These are phyloP conservation scores for Coemansia sp. DNA, from an alignment of 192 early-diverging fungal species.

Conservation along the genomic window DNA sequence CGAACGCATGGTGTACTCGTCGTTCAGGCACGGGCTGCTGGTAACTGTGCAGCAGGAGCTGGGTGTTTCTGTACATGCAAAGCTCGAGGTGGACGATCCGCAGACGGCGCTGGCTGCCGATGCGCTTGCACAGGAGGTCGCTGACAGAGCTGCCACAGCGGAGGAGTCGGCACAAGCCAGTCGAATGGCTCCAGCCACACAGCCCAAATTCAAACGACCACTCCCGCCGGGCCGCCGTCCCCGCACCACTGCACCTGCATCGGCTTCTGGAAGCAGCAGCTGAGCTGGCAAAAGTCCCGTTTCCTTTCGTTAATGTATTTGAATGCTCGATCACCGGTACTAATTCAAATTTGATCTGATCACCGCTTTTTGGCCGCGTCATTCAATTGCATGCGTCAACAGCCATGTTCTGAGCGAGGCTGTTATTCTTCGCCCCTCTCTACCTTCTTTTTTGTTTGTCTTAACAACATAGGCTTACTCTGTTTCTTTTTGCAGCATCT, in stretches of 20 bases:
- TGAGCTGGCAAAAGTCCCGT: too few relatives aligned
- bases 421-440: too few relatives aligned
- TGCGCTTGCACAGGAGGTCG: conserved; percentile 59
- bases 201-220: conserved; percentile 45
- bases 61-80: conserved; percentile 61
- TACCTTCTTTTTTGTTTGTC: not conserved
- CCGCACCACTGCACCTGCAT: conserved; percentile 12
- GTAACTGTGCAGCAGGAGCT: conserved; percentile 54
- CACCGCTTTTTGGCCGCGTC: conserved; percentile 1
- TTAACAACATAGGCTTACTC: too few relatives aligned
- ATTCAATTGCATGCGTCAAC: conserved; percentile 3
- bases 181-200: conserved; percentile 10
- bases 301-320: too few relatives aligned
- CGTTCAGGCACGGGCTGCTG: conserved; percentile 66
- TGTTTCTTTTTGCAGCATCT: too few relatives aligned
- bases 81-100: conserved; percentile 66
- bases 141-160: not conserved
- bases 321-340: too few relatives aligned
- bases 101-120: conserved; percentile 56
- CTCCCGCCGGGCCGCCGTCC: conserved; percentile 46
- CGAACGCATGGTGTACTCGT: conserved; percentile 89
- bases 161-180: not conserved
- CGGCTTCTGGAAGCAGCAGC: not conserved
- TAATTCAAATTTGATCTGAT: conserved; percentile 1
- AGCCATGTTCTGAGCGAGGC: too few relatives aligned